These are phyloP conservation scores for Clonostachys rhizophaga DNA, from an alignment of 2,329 filamentous ascomycete genomes.

Conservation along the genomic window DNA sequence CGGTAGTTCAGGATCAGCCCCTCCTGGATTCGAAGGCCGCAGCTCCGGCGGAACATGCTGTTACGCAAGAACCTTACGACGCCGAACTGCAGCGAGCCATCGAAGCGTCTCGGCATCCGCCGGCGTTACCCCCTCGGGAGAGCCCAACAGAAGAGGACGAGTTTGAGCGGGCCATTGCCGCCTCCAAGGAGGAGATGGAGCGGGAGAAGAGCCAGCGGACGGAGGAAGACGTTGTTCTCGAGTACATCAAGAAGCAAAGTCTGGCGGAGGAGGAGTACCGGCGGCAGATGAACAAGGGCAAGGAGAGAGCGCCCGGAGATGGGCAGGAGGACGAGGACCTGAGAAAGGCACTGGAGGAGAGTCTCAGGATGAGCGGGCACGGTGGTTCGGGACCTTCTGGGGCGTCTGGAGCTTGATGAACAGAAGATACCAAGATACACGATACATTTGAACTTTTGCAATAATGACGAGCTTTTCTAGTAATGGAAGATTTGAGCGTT, in stretches of 20 bases:
- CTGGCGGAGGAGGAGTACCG: slow-evolving; percentile 59
- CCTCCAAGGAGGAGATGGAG: slow-evolving; percentile 35
- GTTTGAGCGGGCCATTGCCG: slow-evolving; percentile 38
- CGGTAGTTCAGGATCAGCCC: slow-evolving; percentile 2
- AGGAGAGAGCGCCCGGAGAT: slow-evolving; percentile 25
- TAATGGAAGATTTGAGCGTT: too few species aligned
- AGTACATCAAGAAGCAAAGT: slow-evolving; percentile 76
- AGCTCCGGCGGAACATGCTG: not conserved
- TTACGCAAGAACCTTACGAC: slow-evolving; percentile 17
- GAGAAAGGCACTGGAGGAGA: slow-evolving; percentile 48
- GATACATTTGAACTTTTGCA: too few species aligned
- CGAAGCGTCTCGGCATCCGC: slow-evolving; percentile 26
- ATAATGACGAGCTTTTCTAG: too few species aligned
- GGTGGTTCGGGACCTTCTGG: slow-evolving; percentile 16
- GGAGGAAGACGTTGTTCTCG: slow-evolving; percentile 70
- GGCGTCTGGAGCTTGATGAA: not conserved
- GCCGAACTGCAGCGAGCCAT: slow-evolving; percentile 31
- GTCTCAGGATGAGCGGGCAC: slow-evolving; percentile 34
- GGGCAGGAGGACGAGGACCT: slow-evolving; percentile 48
- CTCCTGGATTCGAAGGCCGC: slow-evolving; percentile 7
- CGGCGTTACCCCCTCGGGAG: not conserved
- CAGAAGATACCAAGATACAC: too few species aligned
- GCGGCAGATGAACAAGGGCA: slow-evolving; percentile 22
- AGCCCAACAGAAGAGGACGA: slow-evolving; percentile 33
- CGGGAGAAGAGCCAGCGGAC: slow-evolving; percentile 36